A percentile compares a stretch with the other conserved stretches of the same genome.
phyloP scores from a whole-genome alignment of 2,329 filamentous ascomycete genomes.

The Colletotrichum australisinense region DNA sequence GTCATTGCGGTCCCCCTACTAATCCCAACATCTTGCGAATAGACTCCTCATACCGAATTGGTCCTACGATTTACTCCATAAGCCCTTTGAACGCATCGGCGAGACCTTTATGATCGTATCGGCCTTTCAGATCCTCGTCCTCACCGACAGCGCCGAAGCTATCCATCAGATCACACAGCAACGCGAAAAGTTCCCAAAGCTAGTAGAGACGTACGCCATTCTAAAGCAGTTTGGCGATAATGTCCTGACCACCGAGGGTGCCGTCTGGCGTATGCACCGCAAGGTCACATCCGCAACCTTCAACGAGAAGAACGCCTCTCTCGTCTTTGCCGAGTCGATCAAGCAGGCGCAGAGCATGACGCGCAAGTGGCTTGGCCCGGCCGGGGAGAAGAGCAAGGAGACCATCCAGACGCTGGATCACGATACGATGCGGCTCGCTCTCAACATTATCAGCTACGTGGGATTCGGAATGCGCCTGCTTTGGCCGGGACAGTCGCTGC shows the following conservation, averaged over 20 bases:
- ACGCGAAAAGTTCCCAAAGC: constrained; percentile 79
- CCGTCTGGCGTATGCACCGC: constrained; percentile 77
- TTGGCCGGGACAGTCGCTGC: constrained; percentile 71
- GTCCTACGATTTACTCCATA: constrained; percentile 65
- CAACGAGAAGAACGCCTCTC: constrained; percentile 78
- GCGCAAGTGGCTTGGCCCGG: constrained; percentile 62
- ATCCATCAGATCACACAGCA: constrained; percentile 74
- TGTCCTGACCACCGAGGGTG: constrained; percentile 76
- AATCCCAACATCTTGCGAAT: constrained; percentile 24
- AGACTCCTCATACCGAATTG: constrained; percentile 71
- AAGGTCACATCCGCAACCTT: constrained; percentile 79
- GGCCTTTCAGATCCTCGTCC: constrained; percentile 63
- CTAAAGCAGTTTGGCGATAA: constrained; percentile 74
- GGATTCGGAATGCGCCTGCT: constrained; percentile 74
- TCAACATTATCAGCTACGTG: constrained; percentile 72
- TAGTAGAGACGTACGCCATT: constrained; percentile 67
- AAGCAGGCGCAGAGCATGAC: constrained; percentile 72
- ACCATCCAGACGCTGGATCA: constrained; percentile 68
- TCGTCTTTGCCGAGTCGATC: constrained; percentile 72
- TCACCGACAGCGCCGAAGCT: constrained; percentile 72
- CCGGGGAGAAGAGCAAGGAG: constrained; percentile 39
- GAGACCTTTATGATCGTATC: constrained; percentile 75
- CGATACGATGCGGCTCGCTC: constrained; percentile 73
- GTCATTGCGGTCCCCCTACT: constrained; percentile 4
- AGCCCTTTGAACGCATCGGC: constrained; percentile 68